Evolutionary conservation across 169 alveolate species (phyloP).

Genomic region (Hepatocystis sp.): DNA sequence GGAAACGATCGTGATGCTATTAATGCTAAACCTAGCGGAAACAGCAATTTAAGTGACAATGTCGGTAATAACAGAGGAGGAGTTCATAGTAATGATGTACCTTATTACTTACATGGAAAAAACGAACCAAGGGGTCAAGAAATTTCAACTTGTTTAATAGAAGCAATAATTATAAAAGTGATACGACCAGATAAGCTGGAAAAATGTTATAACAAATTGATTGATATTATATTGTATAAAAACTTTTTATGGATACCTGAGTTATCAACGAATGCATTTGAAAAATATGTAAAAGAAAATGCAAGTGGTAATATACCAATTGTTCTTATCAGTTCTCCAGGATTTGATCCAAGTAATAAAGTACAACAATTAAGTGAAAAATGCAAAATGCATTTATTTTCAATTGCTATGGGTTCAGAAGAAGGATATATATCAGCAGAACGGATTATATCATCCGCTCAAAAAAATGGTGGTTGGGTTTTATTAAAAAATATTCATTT

Average conservation of each 20-base stretch:
- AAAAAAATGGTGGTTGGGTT: constrained; percentile 97
- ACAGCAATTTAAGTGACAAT: neutral
- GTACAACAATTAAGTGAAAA: constrained; percentile 93
- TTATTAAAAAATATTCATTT: constrained; percentile 98
- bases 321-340: constrained; percentile 96
- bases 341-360: constrained; percentile 97
- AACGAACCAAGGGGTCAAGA: constrained; percentile 4
- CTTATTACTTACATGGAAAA: no score
- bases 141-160: constrained; percentile 65
- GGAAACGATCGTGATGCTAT: neutral
- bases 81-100: neutral
- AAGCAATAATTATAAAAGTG: constrained; percentile 87
- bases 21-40: neutral
- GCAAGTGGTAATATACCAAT: constrained; percentile 93
- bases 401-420: constrained; percentile 98
- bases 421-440: constrained; percentile 97
- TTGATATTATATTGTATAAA: constrained; percentile 91
- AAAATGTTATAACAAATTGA: constrained; percentile 85
- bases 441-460: constrained; percentile 92
- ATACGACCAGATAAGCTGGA: constrained; percentile 96
- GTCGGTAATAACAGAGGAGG: neutral
- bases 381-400: constrained; percentile 86
- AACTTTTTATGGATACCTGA: constrained; percentile 92
- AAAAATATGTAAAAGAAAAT: constrained; percentile 91
- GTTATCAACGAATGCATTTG: constrained; percentile 88